Evolutionary conservation across 495 filamentous ascomycete genomes (phyloP), one percentile per base, ranked within the genome.

Genomic region (Cenococcum geophilum): DNA sequence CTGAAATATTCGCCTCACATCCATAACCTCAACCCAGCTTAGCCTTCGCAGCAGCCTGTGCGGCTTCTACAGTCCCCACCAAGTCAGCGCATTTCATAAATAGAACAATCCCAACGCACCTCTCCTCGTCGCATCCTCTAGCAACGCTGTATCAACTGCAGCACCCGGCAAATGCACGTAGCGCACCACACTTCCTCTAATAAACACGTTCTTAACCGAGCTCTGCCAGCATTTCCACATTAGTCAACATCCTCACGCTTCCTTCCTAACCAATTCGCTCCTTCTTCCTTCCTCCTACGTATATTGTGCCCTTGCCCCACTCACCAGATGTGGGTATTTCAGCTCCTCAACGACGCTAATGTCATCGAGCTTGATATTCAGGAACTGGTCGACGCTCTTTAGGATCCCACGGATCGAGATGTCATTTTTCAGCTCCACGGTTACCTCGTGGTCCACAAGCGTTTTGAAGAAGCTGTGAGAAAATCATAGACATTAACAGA

Each of bases 401-500:
- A 98, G 82, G 21, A 85, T 92, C 61, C 93, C 93, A 61, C 88
- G 87, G 73, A 98, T 95, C 68, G 89, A 88, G 64, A 98, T 92
- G 76, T 98, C 93, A 75, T 98, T 98, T 78, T 98, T 98, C 75
- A 98, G 89, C 77, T 97, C 93, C 74, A 98, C 90, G 42, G 91
- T 97, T 57, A 89, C 83, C 78, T 92, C 86, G 72, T 96, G 89
- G 80, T 97, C 93, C 72, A 96, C 93, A 68, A 97, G 89, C 58
- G 93, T 97, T 76, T 97, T 97, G 86, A 98, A 98, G 83, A 97
- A 98, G 77, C 95, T 97, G 67, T 22, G 18, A 8, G 18, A 21
- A 25, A n/a, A 40, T 42, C 27, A 57, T 6, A 55, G n/a, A 55
- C 18, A 55, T 23, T 55, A 27, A 18, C 20, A 55, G 11, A 12